Evolutionary conservation across 306 rosid species (phyloP).

Genomic region (Arachis hypogaea): DNA sequence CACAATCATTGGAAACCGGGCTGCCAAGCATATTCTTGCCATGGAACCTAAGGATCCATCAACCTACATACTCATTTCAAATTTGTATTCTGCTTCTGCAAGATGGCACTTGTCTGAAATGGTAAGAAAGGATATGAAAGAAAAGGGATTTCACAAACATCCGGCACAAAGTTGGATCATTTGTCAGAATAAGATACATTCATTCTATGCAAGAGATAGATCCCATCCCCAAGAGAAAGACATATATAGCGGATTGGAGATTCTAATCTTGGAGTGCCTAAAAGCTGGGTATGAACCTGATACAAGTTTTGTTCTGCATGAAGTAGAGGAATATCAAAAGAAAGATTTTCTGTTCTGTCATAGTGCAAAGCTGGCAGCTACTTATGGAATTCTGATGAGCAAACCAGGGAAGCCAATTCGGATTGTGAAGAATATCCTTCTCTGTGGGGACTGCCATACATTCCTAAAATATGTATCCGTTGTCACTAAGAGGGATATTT

Average conservation of each 20-base stretch:
- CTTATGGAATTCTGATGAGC: constrained; percentile 70
- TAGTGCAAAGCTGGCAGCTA: constrained; percentile 71
- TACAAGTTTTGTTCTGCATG: constrained; percentile 79
- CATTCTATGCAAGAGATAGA: constrained; percentile 81
- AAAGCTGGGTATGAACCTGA: constrained; percentile 84
- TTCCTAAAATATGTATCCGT: constrained; percentile 76
- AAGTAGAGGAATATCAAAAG: constrained; percentile 86
- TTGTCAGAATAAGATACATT: constrained; percentile 62
- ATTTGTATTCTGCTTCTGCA: constrained; percentile 85
- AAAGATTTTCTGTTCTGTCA: constrained; percentile 71
- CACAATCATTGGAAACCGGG: constrained; percentile 59
- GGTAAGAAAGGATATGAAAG: constrained; percentile 72
- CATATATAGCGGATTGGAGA: constrained; percentile 75
- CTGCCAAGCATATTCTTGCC: constrained; percentile 59
- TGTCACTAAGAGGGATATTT: constrained; percentile 63
- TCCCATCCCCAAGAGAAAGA: constrained; percentile 80
- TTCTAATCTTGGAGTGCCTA: constrained; percentile 75
- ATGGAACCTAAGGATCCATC: constrained; percentile 77
- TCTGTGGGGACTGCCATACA: constrained; percentile 89
- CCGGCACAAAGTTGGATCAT: constrained; percentile 85
- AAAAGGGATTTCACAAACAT: constrained; percentile 69
- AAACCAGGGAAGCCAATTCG: constrained; percentile 69
- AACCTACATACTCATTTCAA: constrained; percentile 72
- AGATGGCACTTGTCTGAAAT: constrained; percentile 82
- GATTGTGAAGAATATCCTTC: constrained; percentile 71